phyloP scores from a whole-genome alignment of 345 rosid genomes.

The Linum usitatissimum region DNA sequence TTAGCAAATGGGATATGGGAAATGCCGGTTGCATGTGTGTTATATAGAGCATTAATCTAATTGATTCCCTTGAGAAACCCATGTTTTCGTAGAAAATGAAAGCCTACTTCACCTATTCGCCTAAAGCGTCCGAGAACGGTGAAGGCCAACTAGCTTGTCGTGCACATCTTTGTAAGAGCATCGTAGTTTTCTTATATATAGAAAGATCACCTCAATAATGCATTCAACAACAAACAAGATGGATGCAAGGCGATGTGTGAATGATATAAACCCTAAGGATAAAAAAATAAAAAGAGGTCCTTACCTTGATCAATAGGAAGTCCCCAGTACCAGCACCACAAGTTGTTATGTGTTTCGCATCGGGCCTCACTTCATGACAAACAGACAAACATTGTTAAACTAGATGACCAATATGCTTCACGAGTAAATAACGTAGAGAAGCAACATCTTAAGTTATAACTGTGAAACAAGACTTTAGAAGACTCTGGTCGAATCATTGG shows the following conservation, averaged over 20 bases:
- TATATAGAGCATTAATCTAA: too few species aligned
- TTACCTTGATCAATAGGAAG: slow-evolving; percentile 72
- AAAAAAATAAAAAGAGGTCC: neutral
- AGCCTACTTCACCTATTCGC: slow-evolving; percentile 62
- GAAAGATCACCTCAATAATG: neutral
- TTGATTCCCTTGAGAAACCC: too few species aligned
- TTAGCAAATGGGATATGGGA: too few species aligned
- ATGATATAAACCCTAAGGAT: too few species aligned
- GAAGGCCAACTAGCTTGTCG: slow-evolving; percentile 88
- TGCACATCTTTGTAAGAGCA: slow-evolving; percentile 65
- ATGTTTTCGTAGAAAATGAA: too few species aligned
- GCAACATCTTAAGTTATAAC: too few species aligned
- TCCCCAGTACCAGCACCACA: slow-evolving; percentile 89
- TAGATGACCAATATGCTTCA: too few species aligned
- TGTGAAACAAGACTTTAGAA: too few species aligned
- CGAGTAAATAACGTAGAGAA: too few species aligned
- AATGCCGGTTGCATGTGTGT: too few species aligned
- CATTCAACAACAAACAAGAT: slow-evolving; percentile 1
- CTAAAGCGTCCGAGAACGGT: slow-evolving; percentile 71
- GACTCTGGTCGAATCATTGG: too few species aligned
- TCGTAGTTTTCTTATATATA: slow-evolving; percentile 50
- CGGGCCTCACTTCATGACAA: slow-evolving; percentile 42
- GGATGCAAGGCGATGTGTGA: too few species aligned
- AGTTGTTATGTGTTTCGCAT: slow-evolving; percentile 46
- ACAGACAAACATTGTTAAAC: neutral